These are phyloP conservation scores for Geotrichum klebahnii DNA, from an alignment of 1,139 yeast species.

Conservation along the genomic window DNA sequence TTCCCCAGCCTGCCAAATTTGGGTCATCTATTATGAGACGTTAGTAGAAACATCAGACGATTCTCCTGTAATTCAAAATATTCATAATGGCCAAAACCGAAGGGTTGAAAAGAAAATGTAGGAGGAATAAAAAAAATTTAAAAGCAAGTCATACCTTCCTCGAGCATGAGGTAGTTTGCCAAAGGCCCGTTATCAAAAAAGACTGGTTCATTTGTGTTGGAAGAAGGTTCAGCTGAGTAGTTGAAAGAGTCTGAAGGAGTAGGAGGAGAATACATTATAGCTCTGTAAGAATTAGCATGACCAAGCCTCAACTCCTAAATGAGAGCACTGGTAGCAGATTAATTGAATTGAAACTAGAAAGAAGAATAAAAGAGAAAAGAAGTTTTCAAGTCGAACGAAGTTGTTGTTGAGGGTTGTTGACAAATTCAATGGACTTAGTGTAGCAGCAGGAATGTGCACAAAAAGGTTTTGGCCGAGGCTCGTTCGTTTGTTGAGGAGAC, in stretches of 20 bases:
- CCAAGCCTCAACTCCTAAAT: no score
- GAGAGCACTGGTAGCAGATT: neutral
- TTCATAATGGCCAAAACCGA: no score
- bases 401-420: neutral
- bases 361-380: neutral
- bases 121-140: no score
- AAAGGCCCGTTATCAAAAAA: neutral
- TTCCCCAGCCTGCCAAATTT: neutral
- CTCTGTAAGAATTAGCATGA: neutral
- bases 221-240: neutral
- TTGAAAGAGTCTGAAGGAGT: neutral
- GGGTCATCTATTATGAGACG: no score
- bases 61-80: no score
- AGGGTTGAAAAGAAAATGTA: no score
- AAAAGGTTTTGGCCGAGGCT: neutral
- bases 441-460: no score
- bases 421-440: no score
- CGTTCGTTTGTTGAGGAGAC: neutral
- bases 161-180: neutral
- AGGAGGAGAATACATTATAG: neutral
- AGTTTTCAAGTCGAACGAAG: neutral
- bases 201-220: neutral
- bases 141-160: conserved; percentile 11
- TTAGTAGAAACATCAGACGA: no score
- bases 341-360: no score